Evolutionary conservation across 352 stramenopile genomes (phyloP).

Genomic region (Pythium folliculosum): DNA sequence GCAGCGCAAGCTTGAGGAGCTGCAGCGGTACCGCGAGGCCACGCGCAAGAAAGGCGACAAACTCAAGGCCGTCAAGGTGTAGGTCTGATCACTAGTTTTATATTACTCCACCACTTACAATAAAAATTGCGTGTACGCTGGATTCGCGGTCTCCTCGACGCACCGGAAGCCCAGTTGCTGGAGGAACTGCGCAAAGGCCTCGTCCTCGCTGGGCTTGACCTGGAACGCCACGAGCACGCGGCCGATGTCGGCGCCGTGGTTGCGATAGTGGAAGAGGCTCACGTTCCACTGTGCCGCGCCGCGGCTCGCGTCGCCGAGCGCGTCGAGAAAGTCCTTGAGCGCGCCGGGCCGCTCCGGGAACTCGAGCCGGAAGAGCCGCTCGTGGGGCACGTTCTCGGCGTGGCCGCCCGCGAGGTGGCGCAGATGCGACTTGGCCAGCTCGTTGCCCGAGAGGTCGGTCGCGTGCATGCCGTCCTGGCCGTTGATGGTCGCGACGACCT

Average conservation of each 20-base stretch:
- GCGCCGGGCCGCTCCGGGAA: conserved; percentile 94
- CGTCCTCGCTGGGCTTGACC: conserved; percentile 67
- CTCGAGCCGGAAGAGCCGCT: conserved; percentile 96
- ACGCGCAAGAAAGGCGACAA: conserved; percentile 60
- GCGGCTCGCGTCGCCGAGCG: conserved; percentile 57
- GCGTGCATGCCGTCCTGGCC: conserved; percentile 84
- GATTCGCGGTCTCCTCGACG: conserved; percentile 86
- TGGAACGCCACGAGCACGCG: conserved; percentile 97
- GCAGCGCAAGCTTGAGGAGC: conserved; percentile 74
- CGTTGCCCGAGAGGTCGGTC: conserved; percentile 94
- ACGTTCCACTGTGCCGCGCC: conserved; percentile 92
- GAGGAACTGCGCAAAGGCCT: conserved; percentile 65
- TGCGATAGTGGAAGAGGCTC: conserved; percentile 99
- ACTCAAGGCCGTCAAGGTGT: conserved; percentile 35
- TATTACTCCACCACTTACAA: conserved; percentile 43
- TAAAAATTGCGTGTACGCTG: conserved; percentile 79
- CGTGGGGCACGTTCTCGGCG: conserved; percentile 78
- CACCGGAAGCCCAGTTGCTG: conserved; percentile 71
- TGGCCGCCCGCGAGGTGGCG: conserved; percentile 95
- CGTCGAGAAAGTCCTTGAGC: conserved; percentile 92
- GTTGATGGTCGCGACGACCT: conserved; percentile 74
- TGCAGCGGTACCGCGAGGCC: conserved; percentile 61
- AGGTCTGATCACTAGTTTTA: conserved; percentile 29
- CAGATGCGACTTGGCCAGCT: conserved; percentile 95
- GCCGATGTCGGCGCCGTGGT: conserved; percentile 98